Base-by-base conservation (phyloP, 192 early-diverging fungal genomes). In the Linnemannia zychae region DNA sequence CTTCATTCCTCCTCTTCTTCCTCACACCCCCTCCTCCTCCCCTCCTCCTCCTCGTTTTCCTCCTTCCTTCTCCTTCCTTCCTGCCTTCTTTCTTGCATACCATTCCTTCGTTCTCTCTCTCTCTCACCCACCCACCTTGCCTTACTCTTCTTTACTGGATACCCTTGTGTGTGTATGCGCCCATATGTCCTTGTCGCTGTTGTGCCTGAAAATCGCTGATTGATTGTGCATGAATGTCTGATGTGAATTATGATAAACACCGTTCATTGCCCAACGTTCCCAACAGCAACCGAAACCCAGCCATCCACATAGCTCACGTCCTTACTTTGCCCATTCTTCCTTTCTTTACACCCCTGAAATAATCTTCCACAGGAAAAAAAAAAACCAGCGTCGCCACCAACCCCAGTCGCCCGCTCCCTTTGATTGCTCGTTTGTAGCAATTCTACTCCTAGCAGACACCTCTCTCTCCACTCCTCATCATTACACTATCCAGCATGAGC, bases 1-100 rank as follows among this genome's bases (percentile, higher is more conserved):
- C 16, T 24, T 76, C 37, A 40, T 63, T 52, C 49, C 36, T 7
- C 68, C 47, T 48, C 48, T 72, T 24, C 67, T 20, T 67, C 66
- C 17, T 17, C 50, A 57, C 28, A 33, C 74, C 37, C 72, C 48
- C 60, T 67, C 18, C 31, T 60, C 16, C 74, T 28, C 44, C 28
- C 60, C 44, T 38, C 15, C 46, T 31, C 49, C 65, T 15, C 44
- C 72, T 31, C 31, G 12, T 31, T 40, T 24, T 40, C 37, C 47
- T 49, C 65, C 40, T 24, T 44, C 48, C 40, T 40, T 53, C 18
- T 66, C 37, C 18, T 28, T 75, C n/a, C 28, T n/a, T 37, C 68
- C 31, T n/a, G 24, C 67, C 24, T 49, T 38, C 33, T 20, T 60
- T 49, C 50, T 72, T 74, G 44, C 34, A 63, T 46, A 48, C 36